Evolutionary conservation across 768 basidiomycete species (phyloP).

Genomic region (Boletus rex-veris): DNA sequence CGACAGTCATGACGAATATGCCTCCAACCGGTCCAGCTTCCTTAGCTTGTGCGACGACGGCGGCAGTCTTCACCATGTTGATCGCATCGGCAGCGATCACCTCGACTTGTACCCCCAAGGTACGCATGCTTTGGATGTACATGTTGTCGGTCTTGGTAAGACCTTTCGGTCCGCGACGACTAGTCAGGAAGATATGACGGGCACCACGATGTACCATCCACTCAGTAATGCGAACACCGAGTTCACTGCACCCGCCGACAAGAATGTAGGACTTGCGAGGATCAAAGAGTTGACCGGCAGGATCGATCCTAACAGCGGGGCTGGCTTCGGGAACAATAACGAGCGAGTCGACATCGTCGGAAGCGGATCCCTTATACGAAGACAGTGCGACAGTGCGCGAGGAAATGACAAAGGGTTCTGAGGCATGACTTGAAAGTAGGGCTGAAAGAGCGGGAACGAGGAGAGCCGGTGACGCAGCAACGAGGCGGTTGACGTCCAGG

Average conservation of each 20-base stretch:
- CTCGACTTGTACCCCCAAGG: conserved; percentile 23
- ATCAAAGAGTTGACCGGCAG: conserved; percentile 28
- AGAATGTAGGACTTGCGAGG: conserved; percentile 26
- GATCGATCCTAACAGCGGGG: conserved; percentile 19
- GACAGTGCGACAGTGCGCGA: conserved; percentile 12
- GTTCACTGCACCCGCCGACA: conserved; percentile 21
- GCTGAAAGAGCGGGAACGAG: conserved; percentile 18
- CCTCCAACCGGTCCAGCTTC: conserved; percentile 30
- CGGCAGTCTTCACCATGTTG: conserved; percentile 20
- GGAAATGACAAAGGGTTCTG: conserved; percentile 9
- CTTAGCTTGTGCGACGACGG: conserved; percentile 21
- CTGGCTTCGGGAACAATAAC: conserved; percentile 16
- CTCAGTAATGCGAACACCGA: conserved; percentile 27
- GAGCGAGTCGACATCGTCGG: conserved; percentile 8
- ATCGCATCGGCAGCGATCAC: conserved; percentile 28
- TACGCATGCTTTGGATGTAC: conserved; percentile 28
- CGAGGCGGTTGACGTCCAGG: conserved; percentile 22
- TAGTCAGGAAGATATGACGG: conserved; percentile 31
- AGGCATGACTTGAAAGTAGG: conserved; percentile 18
- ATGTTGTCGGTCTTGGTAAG: conserved; percentile 24
- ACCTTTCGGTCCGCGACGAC: conserved; percentile 19
- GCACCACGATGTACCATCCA: conserved; percentile 36
- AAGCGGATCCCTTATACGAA: background rate
- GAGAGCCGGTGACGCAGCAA: conserved; percentile 16
- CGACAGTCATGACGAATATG: conserved; percentile 34